phyloP scores from a whole-genome alignment of 352 stramenopile genomes.

The Phytophthora multivora region DNA sequence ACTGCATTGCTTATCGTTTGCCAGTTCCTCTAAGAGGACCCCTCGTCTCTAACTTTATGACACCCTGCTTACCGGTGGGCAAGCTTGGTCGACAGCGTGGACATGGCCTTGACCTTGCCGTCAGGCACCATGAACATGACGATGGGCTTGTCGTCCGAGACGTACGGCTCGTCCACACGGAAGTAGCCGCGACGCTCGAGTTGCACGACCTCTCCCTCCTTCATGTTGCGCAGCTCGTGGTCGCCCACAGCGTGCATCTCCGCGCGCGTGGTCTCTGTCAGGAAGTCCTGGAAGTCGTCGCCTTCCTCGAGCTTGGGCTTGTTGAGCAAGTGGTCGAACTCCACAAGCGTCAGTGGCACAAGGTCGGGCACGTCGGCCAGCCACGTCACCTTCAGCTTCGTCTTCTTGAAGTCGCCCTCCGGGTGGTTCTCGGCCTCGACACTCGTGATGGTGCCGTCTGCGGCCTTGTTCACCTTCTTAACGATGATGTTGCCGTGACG shows the following conservation, averaged over 20 bases:
- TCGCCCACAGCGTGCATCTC: constrained; percentile 95
- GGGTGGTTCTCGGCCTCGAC: constrained; percentile 82
- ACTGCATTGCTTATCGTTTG: constrained; percentile 15
- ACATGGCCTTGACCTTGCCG: constrained; percentile 94
- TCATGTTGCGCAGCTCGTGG: constrained; percentile 94
- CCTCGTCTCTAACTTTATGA: constrained; percentile 10
- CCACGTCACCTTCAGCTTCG: constrained; percentile 97
- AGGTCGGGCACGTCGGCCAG: constrained; percentile 91
- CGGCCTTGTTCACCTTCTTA: constrained; percentile 69
- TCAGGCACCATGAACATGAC: constrained; percentile 99
- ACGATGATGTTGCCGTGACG: constrained; percentile 95
- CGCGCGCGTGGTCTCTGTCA: constrained; percentile 96
- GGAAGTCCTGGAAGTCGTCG: constrained; percentile 97
- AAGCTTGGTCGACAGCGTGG: constrained; percentile 87
- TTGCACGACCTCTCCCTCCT: constrained; percentile 97
- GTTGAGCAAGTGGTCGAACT: constrained; percentile 99
- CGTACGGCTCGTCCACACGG: constrained; percentile 87
- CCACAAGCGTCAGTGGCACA: constrained; percentile 91
- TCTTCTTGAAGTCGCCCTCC: constrained; percentile 94
- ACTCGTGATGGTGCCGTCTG: constrained; percentile 51
- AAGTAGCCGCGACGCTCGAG: constrained; percentile 99
- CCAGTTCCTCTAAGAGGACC: constrained; percentile 16
- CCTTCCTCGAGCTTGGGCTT: constrained; percentile 99
- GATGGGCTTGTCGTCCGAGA: constrained; percentile 89
- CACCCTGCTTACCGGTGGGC: constrained; percentile 38